phyloP scores from a whole-genome alignment of 108 stramenopile genomes.

The Fragilaria crotonensis region DNA sequence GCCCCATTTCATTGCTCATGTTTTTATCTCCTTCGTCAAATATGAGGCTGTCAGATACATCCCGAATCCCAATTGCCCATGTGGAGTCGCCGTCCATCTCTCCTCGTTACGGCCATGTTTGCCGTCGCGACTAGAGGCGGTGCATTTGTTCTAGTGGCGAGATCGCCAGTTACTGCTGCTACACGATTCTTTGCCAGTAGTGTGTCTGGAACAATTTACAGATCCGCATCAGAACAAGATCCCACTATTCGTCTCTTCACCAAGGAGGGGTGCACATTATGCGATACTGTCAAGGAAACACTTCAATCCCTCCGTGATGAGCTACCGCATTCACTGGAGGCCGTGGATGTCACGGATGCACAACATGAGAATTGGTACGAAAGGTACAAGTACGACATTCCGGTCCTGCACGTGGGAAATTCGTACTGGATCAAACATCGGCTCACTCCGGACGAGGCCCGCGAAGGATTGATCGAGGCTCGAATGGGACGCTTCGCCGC shows the following conservation, averaged over 20 bases:
- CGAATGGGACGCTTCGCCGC: conserved; percentile 36
- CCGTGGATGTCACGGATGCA: conserved; percentile 75
- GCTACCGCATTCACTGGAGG: conserved; percentile 61
- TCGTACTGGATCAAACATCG: conserved; percentile 81
- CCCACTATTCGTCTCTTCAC: conserved; percentile 62
- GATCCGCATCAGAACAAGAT: conserved; percentile 6
- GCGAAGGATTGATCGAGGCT: conserved; percentile 33
- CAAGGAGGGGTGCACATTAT: conserved; percentile 76
- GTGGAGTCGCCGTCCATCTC: no score
- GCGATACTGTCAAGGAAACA: conserved; percentile 50
- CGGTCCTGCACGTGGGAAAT: conserved; percentile 63
- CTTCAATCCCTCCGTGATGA: conserved; percentile 40
- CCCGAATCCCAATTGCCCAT: no score
- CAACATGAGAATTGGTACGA: conserved; percentile 50
- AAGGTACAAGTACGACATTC: conserved; percentile 84
- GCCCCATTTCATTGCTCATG: no score
- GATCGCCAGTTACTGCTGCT: no score
- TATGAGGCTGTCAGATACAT: no score
- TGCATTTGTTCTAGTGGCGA: no score
- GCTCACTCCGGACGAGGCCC: conserved; percentile 45
- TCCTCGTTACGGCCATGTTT: no score
- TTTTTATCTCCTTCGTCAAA: no score
- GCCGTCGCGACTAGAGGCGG: no score
- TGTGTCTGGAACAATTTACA: conserved; percentile 62
- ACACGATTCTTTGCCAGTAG: no score